Percentiles rank a stretch among this genome's conserved stretches.
Evolutionary conservation across 345 rosid genomes (phyloP).

Genomic region (Eucalyptus shirleyi): DNA sequence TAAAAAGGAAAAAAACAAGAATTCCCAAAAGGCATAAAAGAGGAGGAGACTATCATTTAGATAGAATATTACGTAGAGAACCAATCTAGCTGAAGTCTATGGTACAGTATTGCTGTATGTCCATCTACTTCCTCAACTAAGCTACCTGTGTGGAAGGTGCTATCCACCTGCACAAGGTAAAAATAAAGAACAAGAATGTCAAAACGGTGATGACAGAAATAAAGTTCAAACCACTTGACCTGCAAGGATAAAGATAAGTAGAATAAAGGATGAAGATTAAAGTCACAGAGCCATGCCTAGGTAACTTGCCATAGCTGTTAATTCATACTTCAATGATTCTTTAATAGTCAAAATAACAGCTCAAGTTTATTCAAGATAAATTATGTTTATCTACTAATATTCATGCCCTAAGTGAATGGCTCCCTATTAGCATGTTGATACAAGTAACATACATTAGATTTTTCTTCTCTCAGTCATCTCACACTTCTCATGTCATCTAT

Average conservation of each 20-base stretch:
- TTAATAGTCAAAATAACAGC: neutral
- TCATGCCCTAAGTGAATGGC: neutral
- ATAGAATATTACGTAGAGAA: constrained; percentile 59
- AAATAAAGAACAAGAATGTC: neutral
- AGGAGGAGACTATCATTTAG: neutral
- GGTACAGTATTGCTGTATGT: constrained; percentile 95
- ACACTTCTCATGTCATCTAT: neutral
- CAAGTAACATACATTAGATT: neutral
- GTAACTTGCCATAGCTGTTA: neutral
- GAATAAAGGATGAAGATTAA: neutral
- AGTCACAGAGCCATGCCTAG: neutral
- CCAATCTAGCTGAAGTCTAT: constrained; percentile 96
- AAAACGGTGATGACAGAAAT: neutral
- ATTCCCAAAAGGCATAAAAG: neutral
- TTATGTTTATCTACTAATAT: neutral
- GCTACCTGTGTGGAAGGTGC: constrained; percentile 89
- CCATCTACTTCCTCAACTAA: constrained; percentile 99
- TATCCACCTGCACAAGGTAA: constrained; percentile 71
- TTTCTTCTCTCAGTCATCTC: neutral
- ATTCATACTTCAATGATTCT: neutral
- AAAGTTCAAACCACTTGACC: neutral
- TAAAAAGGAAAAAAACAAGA: neutral
- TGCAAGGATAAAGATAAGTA: neutral
- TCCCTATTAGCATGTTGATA: neutral
- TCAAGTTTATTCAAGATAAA: neutral